Conservation (phyloP, 805 yeast species). For the Ogataea neopini region DNA sequence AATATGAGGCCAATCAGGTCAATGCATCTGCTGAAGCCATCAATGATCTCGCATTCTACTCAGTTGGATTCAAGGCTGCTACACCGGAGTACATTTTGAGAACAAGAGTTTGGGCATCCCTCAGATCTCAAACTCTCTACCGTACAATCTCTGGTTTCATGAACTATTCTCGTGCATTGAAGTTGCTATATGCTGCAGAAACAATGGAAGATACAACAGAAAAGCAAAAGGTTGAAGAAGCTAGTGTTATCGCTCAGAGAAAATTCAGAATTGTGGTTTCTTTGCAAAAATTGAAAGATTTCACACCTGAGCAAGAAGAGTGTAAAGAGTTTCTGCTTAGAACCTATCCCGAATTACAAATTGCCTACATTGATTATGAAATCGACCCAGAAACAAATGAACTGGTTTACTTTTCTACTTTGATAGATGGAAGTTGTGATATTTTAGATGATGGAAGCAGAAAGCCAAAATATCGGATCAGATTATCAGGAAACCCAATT, state of each 20-base stretch:
- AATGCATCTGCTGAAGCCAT: conserved; percentile 18
- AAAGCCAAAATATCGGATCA: conserved; percentile 62
- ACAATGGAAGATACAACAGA: conserved; percentile 41
- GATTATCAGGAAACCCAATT: conserved; percentile 76
- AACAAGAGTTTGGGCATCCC: conserved; percentile 85
- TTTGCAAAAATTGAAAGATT: conserved; percentile 59
- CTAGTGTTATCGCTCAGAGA: conserved; percentile 56
- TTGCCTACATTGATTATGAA: conserved; percentile 61
- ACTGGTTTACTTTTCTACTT: conserved; percentile 55
- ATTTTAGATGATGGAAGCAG: conserved; percentile 57
- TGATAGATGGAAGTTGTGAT: conserved; percentile 72
- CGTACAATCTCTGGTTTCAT: conserved; percentile 81
- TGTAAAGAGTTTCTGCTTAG: conserved; percentile 59
- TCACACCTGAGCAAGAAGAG: conserved; percentile 57
- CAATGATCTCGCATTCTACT: conserved; percentile 65
- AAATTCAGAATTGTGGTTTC: conserved; percentile 67
- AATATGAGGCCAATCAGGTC: conserved; percentile 24
- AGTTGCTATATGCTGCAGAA: conserved; percentile 59
- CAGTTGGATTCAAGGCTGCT: conserved; percentile 69
- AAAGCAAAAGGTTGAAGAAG: conserved; percentile 41
- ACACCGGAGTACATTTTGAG: conserved; percentile 63
- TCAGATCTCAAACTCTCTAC: conserved; percentile 78
- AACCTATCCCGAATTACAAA: conserved; percentile 68
- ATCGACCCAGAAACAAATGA: conserved; percentile 44
- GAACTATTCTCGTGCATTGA: conserved; percentile 74